Conservation (phyloP, 805 yeast genomes). For the Schwanniomyces occidentalis region DNA sequence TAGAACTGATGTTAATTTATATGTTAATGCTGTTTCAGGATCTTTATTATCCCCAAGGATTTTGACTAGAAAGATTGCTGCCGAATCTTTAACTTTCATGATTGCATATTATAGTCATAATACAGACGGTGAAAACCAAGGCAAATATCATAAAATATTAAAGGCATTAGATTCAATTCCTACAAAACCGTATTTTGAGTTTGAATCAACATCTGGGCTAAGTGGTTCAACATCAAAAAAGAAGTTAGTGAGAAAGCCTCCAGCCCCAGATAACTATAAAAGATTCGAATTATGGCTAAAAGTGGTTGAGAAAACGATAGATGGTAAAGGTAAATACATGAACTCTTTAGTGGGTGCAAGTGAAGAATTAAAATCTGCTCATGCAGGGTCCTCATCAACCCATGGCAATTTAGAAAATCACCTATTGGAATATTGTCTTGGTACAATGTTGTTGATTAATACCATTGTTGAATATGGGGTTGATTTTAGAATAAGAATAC, state of each 20-base stretch:
- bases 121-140: slow-evolving; percentile 28
- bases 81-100: slow-evolving; percentile 65
- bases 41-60: slow-evolving; percentile 75
- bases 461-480: slow-evolving; percentile 54
- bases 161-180: slow-evolving; percentile 50
- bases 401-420: slow-evolving; percentile 58
- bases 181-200: slow-evolving; percentile 38
- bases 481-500: slow-evolving; percentile 49
- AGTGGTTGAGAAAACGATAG: slow-evolving; percentile 64
- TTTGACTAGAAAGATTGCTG: slow-evolving; percentile 73
- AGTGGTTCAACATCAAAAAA: slow-evolving; percentile 13
- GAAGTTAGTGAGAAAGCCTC: slow-evolving; percentile 36
- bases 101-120: slow-evolving; percentile 37
- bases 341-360: slow-evolving; percentile 93
- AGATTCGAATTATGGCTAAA: slow-evolving; percentile 73
- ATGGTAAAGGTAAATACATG: slow-evolving; percentile 79
- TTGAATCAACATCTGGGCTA: slow-evolving; percentile 28
- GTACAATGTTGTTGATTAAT: slow-evolving; percentile 69
- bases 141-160: slow-evolving; percentile 57
- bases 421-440: slow-evolving; percentile 66
- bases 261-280: slow-evolving; percentile 37
- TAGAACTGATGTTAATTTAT: slow-evolving; percentile 39
- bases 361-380: slow-evolving; percentile 63
- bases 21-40: slow-evolving; percentile 63
- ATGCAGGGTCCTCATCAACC: slow-evolving; percentile 36